Evolutionary conservation across 2,329 filamentous ascomycete genomes (phyloP).

Genomic region (Alternaria panax): DNA sequence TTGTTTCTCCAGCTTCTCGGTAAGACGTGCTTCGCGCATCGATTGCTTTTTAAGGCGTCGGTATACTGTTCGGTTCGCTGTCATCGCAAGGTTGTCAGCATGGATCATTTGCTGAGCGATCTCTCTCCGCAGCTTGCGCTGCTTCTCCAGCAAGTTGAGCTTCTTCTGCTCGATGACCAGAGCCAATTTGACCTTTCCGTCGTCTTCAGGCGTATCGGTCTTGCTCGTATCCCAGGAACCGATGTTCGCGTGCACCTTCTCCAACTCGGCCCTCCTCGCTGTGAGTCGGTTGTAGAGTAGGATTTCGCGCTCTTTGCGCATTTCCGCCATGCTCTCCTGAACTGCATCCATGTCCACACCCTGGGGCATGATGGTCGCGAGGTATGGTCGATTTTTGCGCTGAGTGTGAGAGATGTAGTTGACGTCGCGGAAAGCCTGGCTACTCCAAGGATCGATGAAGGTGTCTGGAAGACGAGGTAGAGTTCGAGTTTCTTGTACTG

Average conservation of each 20-base stretch:
- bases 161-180: conserved; percentile 96
- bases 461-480: conserved; percentile 57
- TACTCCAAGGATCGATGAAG: conserved; percentile 56
- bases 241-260: conserved; percentile 82
- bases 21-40: conserved; percentile 92
- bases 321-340: conserved; percentile 52
- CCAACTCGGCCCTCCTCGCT: conserved; percentile 83
- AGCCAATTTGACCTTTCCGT: conserved; percentile 82
- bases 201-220: conserved; percentile 72
- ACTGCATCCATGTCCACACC: conserved; percentile 81
- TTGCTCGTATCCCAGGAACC: conserved; percentile 82
- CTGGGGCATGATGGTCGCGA: conserved; percentile 87
- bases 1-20: conserved; percentile 98
- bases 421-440: conserved; percentile 64
- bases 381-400: conserved; percentile 77
- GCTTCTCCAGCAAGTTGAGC: conserved; percentile 84
- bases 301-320: conserved; percentile 85
- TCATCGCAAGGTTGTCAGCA: conserved; percentile 96
- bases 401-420: conserved; percentile 80
- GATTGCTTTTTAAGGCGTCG: conserved; percentile 97
- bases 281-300: conserved; percentile 90
- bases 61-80: conserved; percentile 88
- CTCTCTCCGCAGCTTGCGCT: conserved; percentile 82
- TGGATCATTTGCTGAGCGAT: conserved; percentile 92
- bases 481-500: conserved; percentile 41